These are phyloP conservation scores for Scedosporium minutisporum DNA, from an alignment of 2,329 filamentous ascomycete genomes.

Conservation along the genomic window DNA sequence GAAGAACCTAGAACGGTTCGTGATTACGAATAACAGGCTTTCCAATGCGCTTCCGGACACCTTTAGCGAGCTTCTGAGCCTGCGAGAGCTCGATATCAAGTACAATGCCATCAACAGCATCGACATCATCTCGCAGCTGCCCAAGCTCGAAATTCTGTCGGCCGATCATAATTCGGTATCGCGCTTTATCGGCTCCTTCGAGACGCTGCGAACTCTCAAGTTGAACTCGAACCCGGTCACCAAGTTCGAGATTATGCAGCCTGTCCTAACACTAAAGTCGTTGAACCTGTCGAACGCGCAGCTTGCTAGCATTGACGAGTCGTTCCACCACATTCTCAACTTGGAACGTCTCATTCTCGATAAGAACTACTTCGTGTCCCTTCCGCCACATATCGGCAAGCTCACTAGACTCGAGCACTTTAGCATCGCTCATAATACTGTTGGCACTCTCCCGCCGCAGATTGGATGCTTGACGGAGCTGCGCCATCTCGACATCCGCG, in stretches of 20 bases:
- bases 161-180: slow-evolving; percentile 91
- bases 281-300: slow-evolving; percentile 89
- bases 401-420: slow-evolving; percentile 79
- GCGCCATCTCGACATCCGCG: slow-evolving; percentile 75
- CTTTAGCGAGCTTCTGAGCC: slow-evolving; percentile 62
- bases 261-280: slow-evolving; percentile 72
- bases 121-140: slow-evolving; percentile 74
- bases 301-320: slow-evolving; percentile 77
- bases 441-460: slow-evolving; percentile 74
- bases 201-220: slow-evolving; percentile 71
- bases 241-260: slow-evolving; percentile 71
- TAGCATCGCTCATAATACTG: slow-evolving; percentile 84
- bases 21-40: slow-evolving; percentile 92
- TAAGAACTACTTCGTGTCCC: slow-evolving; percentile 88
- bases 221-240: slow-evolving; percentile 94
- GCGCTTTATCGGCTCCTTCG: slow-evolving; percentile 81
- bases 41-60: slow-evolving; percentile 63
- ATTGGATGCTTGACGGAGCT: slow-evolving; percentile 83
- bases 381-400: slow-evolving; percentile 78
- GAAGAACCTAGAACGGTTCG: slow-evolving; percentile 72
- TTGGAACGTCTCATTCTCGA: slow-evolving; percentile 82
- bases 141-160: slow-evolving; percentile 77
- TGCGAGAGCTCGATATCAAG: slow-evolving; percentile 88
- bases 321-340: slow-evolving; percentile 80
- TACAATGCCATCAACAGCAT: slow-evolving; percentile 88